Evolutionary conservation across 2,329 filamentous ascomycete species (phyloP).

Genomic region (Septoria linicola): DNA sequence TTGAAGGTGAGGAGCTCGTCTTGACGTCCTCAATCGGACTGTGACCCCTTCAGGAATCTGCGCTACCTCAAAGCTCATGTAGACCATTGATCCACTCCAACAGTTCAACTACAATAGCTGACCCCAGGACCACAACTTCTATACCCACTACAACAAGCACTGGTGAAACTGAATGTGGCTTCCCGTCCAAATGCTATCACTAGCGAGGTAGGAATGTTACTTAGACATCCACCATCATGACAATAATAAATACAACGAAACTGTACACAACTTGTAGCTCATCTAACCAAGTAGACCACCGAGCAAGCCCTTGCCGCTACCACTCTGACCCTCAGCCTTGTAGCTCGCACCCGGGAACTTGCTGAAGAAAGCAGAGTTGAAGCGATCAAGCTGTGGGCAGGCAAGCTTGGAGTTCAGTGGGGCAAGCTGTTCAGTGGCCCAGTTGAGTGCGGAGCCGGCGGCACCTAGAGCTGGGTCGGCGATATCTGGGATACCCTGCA

Average conservation of each 20-base stretch:
- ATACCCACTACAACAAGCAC: too few species aligned
- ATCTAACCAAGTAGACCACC: conserved; percentile 4
- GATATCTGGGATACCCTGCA: conserved; percentile 29
- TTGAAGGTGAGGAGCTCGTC: too few species aligned
- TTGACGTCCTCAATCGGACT: too few species aligned
- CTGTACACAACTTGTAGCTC: background rate
- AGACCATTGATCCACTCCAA: too few species aligned
- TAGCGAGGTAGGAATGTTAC: background rate
- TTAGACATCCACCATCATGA: background rate
- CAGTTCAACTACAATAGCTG: too few species aligned
- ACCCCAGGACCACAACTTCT: too few species aligned
- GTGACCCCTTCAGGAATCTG: too few species aligned
- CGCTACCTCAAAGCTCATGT: too few species aligned
- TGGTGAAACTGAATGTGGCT: too few species aligned
- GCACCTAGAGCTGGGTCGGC: conserved; percentile 24
- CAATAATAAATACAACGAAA: background rate
- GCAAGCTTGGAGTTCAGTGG: conserved; percentile 13
- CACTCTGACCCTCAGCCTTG: background rate
- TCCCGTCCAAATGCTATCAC: too few species aligned
- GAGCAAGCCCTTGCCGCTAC: background rate
- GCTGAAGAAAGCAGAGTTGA: conserved; percentile 22
- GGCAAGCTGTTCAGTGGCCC: conserved; percentile 17
- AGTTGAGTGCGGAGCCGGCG: conserved; percentile 16
- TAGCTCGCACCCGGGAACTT: conserved; percentile 16
- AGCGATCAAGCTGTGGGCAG: conserved; percentile 19